Conservation (phyloP, 805 yeast genomes). For the Candida pini region DNA sequence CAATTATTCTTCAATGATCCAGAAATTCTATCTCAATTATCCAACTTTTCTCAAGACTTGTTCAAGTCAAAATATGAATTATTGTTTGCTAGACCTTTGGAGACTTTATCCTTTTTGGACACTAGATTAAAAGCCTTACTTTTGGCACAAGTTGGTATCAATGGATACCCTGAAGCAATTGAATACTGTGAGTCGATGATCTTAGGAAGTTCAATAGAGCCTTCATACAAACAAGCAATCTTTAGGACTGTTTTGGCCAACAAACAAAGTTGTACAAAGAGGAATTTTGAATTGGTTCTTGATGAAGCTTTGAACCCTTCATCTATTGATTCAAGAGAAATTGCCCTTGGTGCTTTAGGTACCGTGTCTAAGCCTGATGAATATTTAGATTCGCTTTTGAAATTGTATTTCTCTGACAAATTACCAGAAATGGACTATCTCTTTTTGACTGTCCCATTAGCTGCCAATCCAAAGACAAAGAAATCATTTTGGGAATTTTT, state of each 20-base stretch:
- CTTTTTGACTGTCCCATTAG: conserved; percentile 41
- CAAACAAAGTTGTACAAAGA: conserved; percentile 26
- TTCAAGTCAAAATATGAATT: conserved; percentile 29
- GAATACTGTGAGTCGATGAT: conserved; percentile 9
- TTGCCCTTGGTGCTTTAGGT: conserved; percentile 53
- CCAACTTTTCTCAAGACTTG: conserved; percentile 27
- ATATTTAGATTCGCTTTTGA: conserved; percentile 35
- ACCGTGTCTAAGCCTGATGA: conserved; percentile 29
- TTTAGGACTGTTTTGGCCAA: conserved; percentile 38
- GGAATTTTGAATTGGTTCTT: conserved; percentile 35
- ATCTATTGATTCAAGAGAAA: conserved; percentile 54
- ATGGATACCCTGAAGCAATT: conserved; percentile 34
- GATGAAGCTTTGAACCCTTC: conserved; percentile 45
- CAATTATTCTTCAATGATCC: conserved; percentile 33
- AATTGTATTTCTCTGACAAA: conserved; percentile 34
- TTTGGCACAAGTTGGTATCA: conserved; percentile 35
- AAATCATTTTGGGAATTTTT: conserved; percentile 44
- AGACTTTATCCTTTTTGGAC: conserved; percentile 17
- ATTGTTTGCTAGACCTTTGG: conserved; percentile 12
- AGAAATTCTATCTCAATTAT: conserved; percentile 23
- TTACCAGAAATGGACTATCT: conserved; percentile 58
- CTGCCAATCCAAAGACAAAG: conserved; percentile 40
- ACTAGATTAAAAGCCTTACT: conserved; percentile 33
- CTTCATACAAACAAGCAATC: conserved; percentile 39
- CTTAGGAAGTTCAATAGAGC: conserved; percentile 17